phyloP scores from a whole-genome alignment of 1,284 basidiomycete genomes.

The Papiliotrema nemorosa region DNA sequence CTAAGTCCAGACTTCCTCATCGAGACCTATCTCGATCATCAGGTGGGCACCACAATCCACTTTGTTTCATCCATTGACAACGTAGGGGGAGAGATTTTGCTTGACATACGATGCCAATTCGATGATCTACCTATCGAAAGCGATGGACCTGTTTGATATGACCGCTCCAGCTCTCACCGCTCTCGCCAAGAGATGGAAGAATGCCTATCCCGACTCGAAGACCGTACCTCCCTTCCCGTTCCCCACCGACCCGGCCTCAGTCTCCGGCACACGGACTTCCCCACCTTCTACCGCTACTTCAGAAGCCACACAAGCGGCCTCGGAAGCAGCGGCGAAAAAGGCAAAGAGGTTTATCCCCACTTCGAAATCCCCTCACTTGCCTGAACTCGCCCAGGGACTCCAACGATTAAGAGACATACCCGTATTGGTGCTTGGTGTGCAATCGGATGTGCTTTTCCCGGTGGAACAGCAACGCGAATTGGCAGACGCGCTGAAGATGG shows the following conservation, averaged over 20 bases:
- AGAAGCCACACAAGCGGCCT: slow-evolving; percentile 38
- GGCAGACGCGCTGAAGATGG: slow-evolving; percentile 84
- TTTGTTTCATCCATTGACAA: neutral
- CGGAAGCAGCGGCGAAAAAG: neutral
- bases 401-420: slow-evolving; percentile 72
- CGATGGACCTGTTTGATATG: slow-evolving; percentile 99
- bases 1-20: slow-evolving; percentile 97
- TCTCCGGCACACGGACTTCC: slow-evolving; percentile 24
- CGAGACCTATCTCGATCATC: slow-evolving; percentile 97
- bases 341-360: slow-evolving; percentile 53
- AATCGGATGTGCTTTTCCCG: slow-evolving; percentile 94
- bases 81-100: slow-evolving; percentile 87
- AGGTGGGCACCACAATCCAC: slow-evolving; percentile 52
- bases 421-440: slow-evolving; percentile 85
- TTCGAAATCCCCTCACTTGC: slow-evolving; percentile 64
- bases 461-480: slow-evolving; percentile 96
- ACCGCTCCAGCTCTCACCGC: slow-evolving; percentile 70
- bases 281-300: slow-evolving; percentile 6
- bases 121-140: slow-evolving; percentile 96
- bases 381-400: slow-evolving; percentile 79
- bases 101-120: slow-evolving; percentile 99
- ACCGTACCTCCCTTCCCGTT: slow-evolving; percentile 41
- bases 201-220: slow-evolving; percentile 31
- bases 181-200: slow-evolving; percentile 53
- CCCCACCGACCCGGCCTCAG: slow-evolving; percentile 31